phyloP scores from a whole-genome alignment of 345 rosid species.

The Aquilaria malaccensis region DNA sequence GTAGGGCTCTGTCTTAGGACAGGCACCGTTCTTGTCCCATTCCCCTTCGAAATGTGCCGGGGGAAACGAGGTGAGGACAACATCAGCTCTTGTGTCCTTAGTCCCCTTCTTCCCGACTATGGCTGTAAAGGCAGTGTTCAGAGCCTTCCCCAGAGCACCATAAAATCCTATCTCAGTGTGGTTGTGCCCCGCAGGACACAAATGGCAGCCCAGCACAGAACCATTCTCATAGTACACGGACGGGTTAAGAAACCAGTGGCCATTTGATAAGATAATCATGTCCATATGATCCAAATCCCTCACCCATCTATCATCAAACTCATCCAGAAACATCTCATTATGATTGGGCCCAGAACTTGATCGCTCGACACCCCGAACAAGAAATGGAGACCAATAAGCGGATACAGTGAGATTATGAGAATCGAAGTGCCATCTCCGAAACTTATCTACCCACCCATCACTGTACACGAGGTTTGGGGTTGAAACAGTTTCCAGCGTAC shows the following conservation, averaged over 20 bases:
- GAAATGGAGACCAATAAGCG: conserved; percentile 86
- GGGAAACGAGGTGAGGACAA: conserved; percentile 58
- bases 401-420: conserved; percentile 48
- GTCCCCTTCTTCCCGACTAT: conserved; percentile 25
- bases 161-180: conserved; percentile 65
- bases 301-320: conserved; percentile 67
- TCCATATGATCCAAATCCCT: conserved; percentile 44
- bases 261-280: conserved; percentile 52
- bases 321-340: conserved; percentile 56
- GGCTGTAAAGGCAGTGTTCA: conserved; percentile 49
- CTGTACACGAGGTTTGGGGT: conserved; percentile 44
- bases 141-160: conserved; percentile 57
- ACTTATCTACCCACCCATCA: conserved; percentile 62
- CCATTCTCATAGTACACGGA: conserved; percentile 63
- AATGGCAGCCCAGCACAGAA: conserved; percentile 67
- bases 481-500: conserved; percentile 55
- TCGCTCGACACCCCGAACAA: conserved; percentile 71
- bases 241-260: conserved; percentile 84
- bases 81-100: conserved; percentile 16
- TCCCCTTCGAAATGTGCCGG: conserved; percentile 89
- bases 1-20: conserved; percentile 66
- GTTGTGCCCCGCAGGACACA: conserved; percentile 49
- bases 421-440: conserved; percentile 63
- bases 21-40: conserved; percentile 80
- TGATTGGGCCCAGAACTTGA: conserved; percentile 41